These are phyloP conservation scores for Aspergillus sp. DNA, from an alignment of 2,329 filamentous ascomycete genomes.

Conservation along the genomic window DNA sequence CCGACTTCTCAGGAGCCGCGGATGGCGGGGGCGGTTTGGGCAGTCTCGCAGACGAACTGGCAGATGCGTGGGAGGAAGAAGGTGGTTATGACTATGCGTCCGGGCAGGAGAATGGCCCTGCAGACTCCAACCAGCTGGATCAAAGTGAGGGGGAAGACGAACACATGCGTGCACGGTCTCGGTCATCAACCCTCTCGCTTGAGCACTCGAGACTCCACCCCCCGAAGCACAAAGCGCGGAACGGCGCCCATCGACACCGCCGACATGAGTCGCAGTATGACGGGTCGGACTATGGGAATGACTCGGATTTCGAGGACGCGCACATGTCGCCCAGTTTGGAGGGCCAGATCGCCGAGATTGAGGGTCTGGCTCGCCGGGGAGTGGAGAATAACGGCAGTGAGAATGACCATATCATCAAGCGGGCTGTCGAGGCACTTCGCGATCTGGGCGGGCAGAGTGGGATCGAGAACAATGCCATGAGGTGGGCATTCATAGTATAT, in stretches of 20 bases:
- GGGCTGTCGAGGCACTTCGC: slow-evolving; percentile 42
- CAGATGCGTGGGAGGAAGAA: slow-evolving; percentile 50
- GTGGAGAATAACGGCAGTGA: slow-evolving; percentile 44
- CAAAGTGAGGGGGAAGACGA: slow-evolving; percentile 23
- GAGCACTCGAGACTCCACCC: slow-evolving; percentile 22
- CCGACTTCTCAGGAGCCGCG: slow-evolving; percentile 26
- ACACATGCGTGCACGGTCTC: slow-evolving; percentile 18
- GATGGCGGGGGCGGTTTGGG: slow-evolving; percentile 43
- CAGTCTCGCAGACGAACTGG: slow-evolving; percentile 55
- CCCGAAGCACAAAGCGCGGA: slow-evolving; percentile 32
- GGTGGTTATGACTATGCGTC: slow-evolving; percentile 36
- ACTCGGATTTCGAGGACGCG: slow-evolving; percentile 45
- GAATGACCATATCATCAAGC: slow-evolving; percentile 43
- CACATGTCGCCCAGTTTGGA: slow-evolving; percentile 48
- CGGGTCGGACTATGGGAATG: slow-evolving; percentile 50
- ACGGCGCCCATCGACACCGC: slow-evolving; percentile 24
- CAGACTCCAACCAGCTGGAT: slow-evolving; percentile 21
- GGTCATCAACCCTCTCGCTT: slow-evolving; percentile 14
- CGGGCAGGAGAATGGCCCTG: slow-evolving; percentile 24
- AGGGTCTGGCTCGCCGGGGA: slow-evolving; percentile 45
- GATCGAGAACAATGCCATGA: slow-evolving; percentile 48
- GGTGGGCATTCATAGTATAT: no score
- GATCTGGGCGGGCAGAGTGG: slow-evolving; percentile 48
- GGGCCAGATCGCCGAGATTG: slow-evolving; percentile 46
- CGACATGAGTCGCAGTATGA: slow-evolving; percentile 43